phyloP scores from a whole-genome alignment of 352 stramenopile genomes.

The Phytophthora cactorum region DNA sequence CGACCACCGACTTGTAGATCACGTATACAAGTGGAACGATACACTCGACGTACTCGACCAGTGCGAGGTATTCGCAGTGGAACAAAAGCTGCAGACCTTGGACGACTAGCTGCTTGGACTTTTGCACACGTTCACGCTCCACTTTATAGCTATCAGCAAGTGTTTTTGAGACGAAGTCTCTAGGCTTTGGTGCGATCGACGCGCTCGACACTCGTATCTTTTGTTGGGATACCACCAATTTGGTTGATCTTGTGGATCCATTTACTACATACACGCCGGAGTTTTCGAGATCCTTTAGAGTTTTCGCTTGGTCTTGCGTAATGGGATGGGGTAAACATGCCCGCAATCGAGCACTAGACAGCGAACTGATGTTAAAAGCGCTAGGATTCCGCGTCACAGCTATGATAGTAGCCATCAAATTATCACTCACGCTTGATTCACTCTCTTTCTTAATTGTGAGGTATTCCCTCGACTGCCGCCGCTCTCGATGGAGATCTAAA shows the following conservation, averaged over 20 bases:
- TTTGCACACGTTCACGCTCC: not conserved
- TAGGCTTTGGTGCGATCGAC: not conserved
- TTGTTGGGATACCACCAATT: not conserved
- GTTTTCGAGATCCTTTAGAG: not conserved
- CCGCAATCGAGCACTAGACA: slow-evolving; percentile 1
- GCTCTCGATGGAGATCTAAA: not conserved
- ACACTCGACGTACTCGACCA: too few relatives aligned
- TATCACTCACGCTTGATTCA: not conserved
- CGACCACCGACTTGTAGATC: too few relatives aligned
- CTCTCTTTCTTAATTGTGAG: not conserved
- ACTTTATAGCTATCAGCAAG: not conserved
- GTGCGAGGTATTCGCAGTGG: too few relatives aligned
- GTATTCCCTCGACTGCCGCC: not conserved
- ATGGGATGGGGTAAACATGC: slow-evolving; percentile 16
- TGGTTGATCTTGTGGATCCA: not conserved
- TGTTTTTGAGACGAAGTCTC: not conserved
- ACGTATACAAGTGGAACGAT: too few relatives aligned
- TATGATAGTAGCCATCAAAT: not conserved
- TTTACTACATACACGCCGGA: not conserved
- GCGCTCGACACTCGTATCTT: not conserved
- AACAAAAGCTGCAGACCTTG: slow-evolving; percentile 19
- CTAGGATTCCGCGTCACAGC: slow-evolving; percentile 7
- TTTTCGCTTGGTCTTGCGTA: not conserved
- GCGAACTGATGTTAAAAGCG: not conserved
- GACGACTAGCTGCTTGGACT: slow-evolving; percentile 9